Conservation (phyloP, 495 filamentous ascomycete species). For the Extremus antarcticus region DNA sequence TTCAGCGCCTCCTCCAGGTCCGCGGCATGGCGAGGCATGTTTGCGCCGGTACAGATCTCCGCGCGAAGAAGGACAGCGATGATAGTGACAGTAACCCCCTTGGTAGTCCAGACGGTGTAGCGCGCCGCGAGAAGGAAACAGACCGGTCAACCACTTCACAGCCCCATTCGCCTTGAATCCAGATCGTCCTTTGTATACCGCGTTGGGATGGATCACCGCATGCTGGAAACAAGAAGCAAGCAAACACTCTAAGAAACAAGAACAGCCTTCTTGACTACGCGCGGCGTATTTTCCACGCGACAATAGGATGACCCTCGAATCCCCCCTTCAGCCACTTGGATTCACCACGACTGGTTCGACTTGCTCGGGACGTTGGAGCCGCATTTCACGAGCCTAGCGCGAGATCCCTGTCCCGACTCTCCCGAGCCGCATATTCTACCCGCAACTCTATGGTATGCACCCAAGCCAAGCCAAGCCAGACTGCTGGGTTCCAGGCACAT, state of each 20-base stretch:
- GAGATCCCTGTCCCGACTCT: background rate
- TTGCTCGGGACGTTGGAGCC: too few relatives aligned
- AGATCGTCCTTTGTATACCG: background rate
- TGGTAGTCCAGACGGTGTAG: background rate
- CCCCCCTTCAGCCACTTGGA: background rate
- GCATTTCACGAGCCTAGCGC: background rate
- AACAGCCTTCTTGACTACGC: too few relatives aligned
- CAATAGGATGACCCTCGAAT: background rate
- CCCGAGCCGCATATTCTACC: background rate
- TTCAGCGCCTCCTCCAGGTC: constrained; percentile 24
- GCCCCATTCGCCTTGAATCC: background rate
- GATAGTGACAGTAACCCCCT: background rate
- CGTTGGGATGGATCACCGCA: too few relatives aligned
- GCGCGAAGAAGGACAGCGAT: background rate
- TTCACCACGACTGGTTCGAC: too few relatives aligned
- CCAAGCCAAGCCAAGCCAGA: too few relatives aligned
- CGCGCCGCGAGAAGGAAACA: background rate
- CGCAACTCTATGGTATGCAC: background rate
- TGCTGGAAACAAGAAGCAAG: background rate
- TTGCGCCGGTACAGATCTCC: background rate
- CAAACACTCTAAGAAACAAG: background rate
- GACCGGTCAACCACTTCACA: background rate
- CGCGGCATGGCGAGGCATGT: constrained; percentile 16
- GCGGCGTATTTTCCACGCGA: background rate
- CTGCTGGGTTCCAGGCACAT: too few relatives aligned